Evolutionary conservation across 129 eudicot genomes (phyloP), one percentile per base, ranked within the genome.

Genomic region (Silybum marianum): DNA sequence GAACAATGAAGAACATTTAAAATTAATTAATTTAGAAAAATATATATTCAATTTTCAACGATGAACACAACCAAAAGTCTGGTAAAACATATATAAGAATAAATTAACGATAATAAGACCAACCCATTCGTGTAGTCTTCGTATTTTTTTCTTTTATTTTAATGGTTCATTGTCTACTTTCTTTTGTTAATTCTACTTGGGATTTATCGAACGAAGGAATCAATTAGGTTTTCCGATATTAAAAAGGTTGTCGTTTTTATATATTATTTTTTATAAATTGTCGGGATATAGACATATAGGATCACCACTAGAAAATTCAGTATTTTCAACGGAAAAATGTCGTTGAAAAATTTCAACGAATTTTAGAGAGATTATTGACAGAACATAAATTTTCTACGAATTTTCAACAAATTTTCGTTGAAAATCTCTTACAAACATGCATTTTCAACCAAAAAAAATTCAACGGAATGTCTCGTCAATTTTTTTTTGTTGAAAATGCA

Each of bases 101-200:
- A 60, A 14, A 51, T 12, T 72, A 72, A 26, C 39, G 24, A 38
- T 32, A 21, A 28, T 18, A 73, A 66, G 23, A 18, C 44, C 72
- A 82, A 82, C 69, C 72, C 51, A 82, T 67, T 63, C 85, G 68
- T 76, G 85, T 66, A 81, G 25, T 81, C 74, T 73, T 63, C 11
- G 26, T 67, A 44, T 5, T 13, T 21, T 66, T 74, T 22, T 21
- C 28, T 1, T 46, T 30, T 67, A 42, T 0, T 42, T 40, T 73
- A 3, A 40, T 25, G 10, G 38, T 42, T 6, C 4, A 9, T 44
- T 42, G 28, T 62, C 12, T 3, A 63, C 6, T 26, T 73, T 48
- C 58, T 19, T 74, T 74, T 74, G 84, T 73, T 73, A 63, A 39
- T 42, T 9, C 28, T 1, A 24, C n/a, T 14, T 81, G 39, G 74